Percentiles rank a stretch among this genome's conserved stretches.
Evolutionary conservation across 2,329 filamentous ascomycete species (phyloP).

Genomic region (Neofusicoccum cordaticola): DNA sequence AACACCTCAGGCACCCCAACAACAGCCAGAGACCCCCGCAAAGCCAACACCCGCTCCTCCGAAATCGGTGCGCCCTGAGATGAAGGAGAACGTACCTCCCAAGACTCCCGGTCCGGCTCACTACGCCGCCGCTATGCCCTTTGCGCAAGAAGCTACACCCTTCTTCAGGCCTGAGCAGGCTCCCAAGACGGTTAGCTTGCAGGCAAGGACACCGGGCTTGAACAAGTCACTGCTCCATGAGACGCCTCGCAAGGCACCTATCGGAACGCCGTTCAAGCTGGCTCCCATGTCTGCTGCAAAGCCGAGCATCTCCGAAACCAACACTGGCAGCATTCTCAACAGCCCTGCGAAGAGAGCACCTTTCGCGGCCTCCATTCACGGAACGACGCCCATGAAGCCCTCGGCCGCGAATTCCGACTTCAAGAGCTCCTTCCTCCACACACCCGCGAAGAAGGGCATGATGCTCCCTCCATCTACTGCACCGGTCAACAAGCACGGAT

Average conservation of each 20-base stretch:
- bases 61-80: neutral
- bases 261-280: constrained; percentile 17
- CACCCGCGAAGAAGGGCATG: constrained; percentile 17
- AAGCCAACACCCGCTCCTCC: neutral
- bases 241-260: constrained; percentile 15
- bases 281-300: constrained; percentile 14
- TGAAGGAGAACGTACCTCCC: constrained; percentile 1
- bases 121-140: neutral
- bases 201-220: constrained; percentile 5
- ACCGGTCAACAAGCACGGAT: constrained; percentile 8
- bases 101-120: constrained; percentile 5
- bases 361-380: neutral
- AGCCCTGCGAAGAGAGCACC: constrained; percentile 11
- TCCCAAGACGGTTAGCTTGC: neutral
- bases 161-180: constrained; percentile 7
- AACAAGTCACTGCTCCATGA: constrained; percentile 16
- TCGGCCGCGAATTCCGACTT: neutral
- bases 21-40: neutral
- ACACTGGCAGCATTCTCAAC: neutral
- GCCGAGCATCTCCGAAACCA: neutral
- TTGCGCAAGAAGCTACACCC: constrained; percentile 8
- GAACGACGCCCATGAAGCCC: constrained; percentile 10
- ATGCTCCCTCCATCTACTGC: constrained; percentile 17
- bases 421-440: constrained; percentile 12
- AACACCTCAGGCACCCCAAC: neutral